phyloP scores from a whole-genome alignment of 2,329 filamentous ascomycete species.

The Seiridium unicorne region DNA sequence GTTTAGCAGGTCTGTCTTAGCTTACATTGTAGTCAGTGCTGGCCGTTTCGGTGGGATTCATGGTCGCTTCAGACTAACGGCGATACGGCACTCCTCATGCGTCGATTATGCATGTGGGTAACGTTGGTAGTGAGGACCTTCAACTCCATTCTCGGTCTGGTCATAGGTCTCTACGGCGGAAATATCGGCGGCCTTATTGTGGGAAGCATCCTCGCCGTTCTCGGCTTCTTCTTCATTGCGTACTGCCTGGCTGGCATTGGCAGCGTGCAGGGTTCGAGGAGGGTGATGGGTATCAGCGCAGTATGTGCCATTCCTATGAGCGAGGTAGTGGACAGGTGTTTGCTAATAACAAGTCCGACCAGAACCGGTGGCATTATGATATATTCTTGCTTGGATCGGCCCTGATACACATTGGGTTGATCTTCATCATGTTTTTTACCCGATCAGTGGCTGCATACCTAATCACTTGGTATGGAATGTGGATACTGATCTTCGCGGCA shows the following conservation, averaged over 20 bases:
- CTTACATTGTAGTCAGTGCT: not conserved
- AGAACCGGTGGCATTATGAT: conserved; percentile 8
- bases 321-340: too few relatives aligned
- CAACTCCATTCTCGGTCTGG: not conserved
- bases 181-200: not conserved
- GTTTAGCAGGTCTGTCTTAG: too few relatives aligned
- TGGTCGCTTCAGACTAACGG: conserved; percentile 6
- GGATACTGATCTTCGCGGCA: conserved; percentile 5
- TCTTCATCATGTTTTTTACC: not conserved
- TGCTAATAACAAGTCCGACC: not conserved
- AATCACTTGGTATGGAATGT: conserved; percentile 8
- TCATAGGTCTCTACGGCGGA: not conserved
- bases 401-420: not conserved
- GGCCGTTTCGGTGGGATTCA: conserved; percentile 4
- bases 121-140: conserved; percentile 1
- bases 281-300: not conserved
- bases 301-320: not conserved
- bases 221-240: conserved; percentile 7
- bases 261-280: not conserved
- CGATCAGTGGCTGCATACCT: not conserved
- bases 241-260: conserved; percentile 1
- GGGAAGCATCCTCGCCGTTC: not conserved
- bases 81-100: not conserved
- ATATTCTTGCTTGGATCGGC: conserved; percentile 2
- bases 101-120: conserved; percentile 8